A percentile compares a stretch with the other conserved stretches of the same genome.
Conservation (phyloP, 495 filamentous ascomycete species). For the Paragyromitra xinjiangensis region DNA sequence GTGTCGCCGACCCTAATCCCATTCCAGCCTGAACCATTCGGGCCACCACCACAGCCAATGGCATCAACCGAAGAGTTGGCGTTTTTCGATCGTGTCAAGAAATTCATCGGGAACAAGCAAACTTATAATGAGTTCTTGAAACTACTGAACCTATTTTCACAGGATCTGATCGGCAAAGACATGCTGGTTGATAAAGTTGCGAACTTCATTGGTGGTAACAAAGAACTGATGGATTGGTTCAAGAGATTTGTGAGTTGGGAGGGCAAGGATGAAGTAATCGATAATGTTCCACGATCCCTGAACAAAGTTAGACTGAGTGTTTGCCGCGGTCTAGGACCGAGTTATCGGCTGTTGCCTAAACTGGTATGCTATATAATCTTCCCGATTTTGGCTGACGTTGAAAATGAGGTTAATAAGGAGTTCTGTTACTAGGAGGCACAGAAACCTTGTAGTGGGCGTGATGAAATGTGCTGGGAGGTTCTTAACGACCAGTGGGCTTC, state of each 20-base stretch:
- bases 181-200: conserved; percentile 81
- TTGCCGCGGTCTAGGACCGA: conserved; percentile 90
- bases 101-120: conserved; percentile 89
- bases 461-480: conserved; percentile 88
- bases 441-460: conserved; percentile 88
- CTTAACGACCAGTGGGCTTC: conserved; percentile 99
- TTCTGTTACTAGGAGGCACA: conserved; percentile 70
- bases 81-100: conserved; percentile 97
- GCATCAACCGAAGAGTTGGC: conserved; percentile 78
- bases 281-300: conserved; percentile 77
- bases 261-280: conserved; percentile 77
- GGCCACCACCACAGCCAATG: conserved; percentile 72
- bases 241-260: conserved; percentile 77
- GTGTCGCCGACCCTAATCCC: conserved; percentile 89
- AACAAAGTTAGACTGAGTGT: conserved; percentile 86
- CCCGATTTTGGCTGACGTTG: conserved; percentile 10
- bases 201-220: conserved; percentile 85
- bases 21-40: conserved; percentile 82
- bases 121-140: conserved; percentile 95
- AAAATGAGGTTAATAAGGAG: conserved; percentile 17
- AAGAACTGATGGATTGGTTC: conserved; percentile 86
- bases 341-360: conserved; percentile 90
- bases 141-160: conserved; percentile 90
- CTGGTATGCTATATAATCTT: conserved; percentile 61
- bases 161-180: conserved; percentile 85